phyloP scores from a whole-genome alignment of 1,139 yeast species.

The Hansenula sp. region DNA sequence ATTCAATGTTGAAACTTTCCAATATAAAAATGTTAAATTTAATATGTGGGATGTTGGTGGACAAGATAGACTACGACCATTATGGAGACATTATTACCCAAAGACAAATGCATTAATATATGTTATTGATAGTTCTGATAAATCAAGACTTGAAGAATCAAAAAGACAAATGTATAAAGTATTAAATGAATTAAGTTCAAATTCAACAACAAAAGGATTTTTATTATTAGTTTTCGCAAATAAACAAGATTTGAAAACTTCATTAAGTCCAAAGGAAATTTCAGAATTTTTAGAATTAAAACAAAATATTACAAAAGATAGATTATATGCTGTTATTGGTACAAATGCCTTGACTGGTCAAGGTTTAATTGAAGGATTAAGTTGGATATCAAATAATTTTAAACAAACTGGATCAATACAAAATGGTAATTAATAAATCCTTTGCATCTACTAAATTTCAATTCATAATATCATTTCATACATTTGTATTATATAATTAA shows the following conservation, averaged over 20 bases:
- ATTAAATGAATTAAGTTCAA: slow-evolving; percentile 42
- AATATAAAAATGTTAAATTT: slow-evolving; percentile 80
- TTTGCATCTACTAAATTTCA: not conserved
- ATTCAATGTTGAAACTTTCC: slow-evolving; percentile 89
- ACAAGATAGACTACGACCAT: slow-evolving; percentile 83
- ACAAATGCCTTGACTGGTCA: slow-evolving; percentile 74
- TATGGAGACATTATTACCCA: slow-evolving; percentile 94
- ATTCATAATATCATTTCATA: not conserved
- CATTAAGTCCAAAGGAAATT: slow-evolving; percentile 62
- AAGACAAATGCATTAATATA: slow-evolving; percentile 93
- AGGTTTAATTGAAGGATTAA: slow-evolving; percentile 68
- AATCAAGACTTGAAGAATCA: slow-evolving; percentile 69
- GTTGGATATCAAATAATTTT: slow-evolving; percentile 67
- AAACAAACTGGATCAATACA: slow-evolving; percentile 20
- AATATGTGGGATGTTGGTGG: slow-evolving; percentile 99
- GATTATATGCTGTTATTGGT: slow-evolving; percentile 73
- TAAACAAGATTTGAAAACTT: slow-evolving; percentile 74
- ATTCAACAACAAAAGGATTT: slow-evolving; percentile 78
- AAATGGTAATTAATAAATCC: not conserved
- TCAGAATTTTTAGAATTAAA: slow-evolving; percentile 55
- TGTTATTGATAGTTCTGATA: slow-evolving; percentile 82
- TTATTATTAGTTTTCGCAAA: slow-evolving; percentile 82
- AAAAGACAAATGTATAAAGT: slow-evolving; percentile 75
- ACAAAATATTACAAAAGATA: slow-evolving; percentile 45
- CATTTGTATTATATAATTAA: too few species aligned